Evolutionary conservation across 306 rosid species (phyloP).

Genomic region (Arachis stenosperma): DNA sequence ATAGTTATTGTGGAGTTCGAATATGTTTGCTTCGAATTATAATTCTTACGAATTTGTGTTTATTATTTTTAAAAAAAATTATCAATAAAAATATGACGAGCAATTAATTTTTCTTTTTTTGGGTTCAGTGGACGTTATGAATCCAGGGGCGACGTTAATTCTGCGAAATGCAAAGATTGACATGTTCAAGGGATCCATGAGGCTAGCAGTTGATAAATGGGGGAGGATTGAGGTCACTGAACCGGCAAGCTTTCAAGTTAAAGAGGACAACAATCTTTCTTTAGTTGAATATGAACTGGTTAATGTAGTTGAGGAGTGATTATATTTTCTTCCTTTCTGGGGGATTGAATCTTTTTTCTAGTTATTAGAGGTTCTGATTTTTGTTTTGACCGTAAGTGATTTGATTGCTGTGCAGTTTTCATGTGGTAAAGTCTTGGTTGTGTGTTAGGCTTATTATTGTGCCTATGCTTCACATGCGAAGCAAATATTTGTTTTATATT

Average conservation of each 20-base stretch:
- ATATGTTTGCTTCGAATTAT: too few species aligned
- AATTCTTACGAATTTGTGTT: too few species aligned
- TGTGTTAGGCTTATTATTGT: slow-evolving; percentile 21
- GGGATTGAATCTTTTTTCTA: slow-evolving; percentile 36
- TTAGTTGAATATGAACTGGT: slow-evolving; percentile 71
- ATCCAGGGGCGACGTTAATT: slow-evolving; percentile 52
- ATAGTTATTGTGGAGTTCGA: too few species aligned
- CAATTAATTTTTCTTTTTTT: background rate
- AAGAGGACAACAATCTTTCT: slow-evolving; percentile 73
- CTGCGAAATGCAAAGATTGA: slow-evolving; percentile 74
- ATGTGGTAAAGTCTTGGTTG: slow-evolving; percentile 37
- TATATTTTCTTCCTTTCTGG: slow-evolving; percentile 7
- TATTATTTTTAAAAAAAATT: too few species aligned
- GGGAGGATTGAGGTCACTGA: slow-evolving; percentile 69
- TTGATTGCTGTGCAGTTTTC: slow-evolving; percentile 35
- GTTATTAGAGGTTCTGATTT: slow-evolving; percentile 33
- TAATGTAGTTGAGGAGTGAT: slow-evolving; percentile 58
- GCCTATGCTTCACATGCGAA: background rate
- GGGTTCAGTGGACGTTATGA: slow-evolving; percentile 61
- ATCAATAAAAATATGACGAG: too few species aligned
- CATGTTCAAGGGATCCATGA: slow-evolving; percentile 81
- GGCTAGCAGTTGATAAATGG: slow-evolving; percentile 78
- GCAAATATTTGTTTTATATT: background rate
- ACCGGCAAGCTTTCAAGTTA: slow-evolving; percentile 58
- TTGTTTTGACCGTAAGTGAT: slow-evolving; percentile 36